Evolutionary conservation across 2,329 filamentous ascomycete species (phyloP).

Genomic region (Ceratocystis eucalypticola): DNA sequence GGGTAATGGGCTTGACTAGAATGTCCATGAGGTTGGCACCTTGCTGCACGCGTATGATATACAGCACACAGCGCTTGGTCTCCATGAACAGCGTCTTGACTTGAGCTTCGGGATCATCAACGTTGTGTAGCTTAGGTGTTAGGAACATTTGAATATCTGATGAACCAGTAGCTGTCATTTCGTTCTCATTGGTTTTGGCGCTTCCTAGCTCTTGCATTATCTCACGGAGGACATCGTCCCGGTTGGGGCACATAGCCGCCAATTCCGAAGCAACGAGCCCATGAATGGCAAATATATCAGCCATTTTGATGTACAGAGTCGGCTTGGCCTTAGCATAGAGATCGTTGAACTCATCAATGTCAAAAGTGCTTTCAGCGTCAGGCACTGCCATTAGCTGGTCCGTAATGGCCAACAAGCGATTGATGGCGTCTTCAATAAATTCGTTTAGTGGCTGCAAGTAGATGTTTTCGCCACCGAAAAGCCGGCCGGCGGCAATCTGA

Average conservation of each 20-base stretch:
- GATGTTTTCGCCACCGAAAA: conserved; percentile 88
- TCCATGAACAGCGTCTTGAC: conserved; percentile 93
- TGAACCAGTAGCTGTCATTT: conserved; percentile 74
- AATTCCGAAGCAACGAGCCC: conserved; percentile 73
- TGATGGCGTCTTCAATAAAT: conserved; percentile 74
- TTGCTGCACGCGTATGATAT: conserved; percentile 93
- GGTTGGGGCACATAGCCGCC: conserved; percentile 57
- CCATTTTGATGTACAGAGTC: conserved; percentile 98
- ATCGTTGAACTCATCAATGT: conserved; percentile 98
- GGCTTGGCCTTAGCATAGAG: conserved; percentile 92
- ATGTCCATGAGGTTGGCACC: conserved; percentile 90
- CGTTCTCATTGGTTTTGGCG: conserved; percentile 90
- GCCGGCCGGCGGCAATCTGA: conserved; percentile 74
- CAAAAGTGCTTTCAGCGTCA: conserved; percentile 80
- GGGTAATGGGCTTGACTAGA: conserved; percentile 72
- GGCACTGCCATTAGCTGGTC: conserved; percentile 67
- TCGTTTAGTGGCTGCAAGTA: conserved; percentile 91
- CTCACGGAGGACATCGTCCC: conserved; percentile 81
- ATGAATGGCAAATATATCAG: conserved; percentile 93
- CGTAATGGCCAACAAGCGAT: conserved; percentile 63
- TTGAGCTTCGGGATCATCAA: conserved; percentile 85
- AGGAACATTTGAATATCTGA: conserved; percentile 84
- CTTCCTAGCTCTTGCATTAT: conserved; percentile 88
- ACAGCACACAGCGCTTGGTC: conserved; percentile 90
- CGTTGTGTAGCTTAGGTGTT: conserved; percentile 75